Base-by-base conservation (phyloP, 2,329 filamentous ascomycete species). In the Colletotrichum tropicale region DNA sequence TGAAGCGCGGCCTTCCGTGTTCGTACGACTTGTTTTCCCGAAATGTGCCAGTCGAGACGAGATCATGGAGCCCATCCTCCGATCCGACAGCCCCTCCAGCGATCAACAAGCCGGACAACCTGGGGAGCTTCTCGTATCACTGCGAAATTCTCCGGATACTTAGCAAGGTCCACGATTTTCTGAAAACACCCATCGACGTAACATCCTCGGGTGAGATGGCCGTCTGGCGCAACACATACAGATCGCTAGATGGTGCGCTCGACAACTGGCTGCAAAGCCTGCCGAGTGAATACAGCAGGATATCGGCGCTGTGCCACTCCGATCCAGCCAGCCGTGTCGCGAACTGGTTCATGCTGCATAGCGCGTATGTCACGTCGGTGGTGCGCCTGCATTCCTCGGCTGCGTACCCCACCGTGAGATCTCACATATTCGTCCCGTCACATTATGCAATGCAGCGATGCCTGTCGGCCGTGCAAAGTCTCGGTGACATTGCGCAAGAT, bases 271-370 rank as follows among this genome's bases (percentile, higher is more conserved):
- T 87, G 18, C 84, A 86, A 66, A 85, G 83, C 48, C 78, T 87
- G 15, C 86, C 86, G 2, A 85, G 85, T 76, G 86, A 87, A 68
- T 87, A 87, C 72, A 84, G 85, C 80, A 84, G 84, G n/a, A 87
- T 87, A 28, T 87, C 85, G 9, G 85, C 86, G 3, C 80, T 87
- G 13, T 87, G 86, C 52, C 86, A 87, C 78, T 87, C 86, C 7
- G 86, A 87, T 21, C 86, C 86, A 5, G 86, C 85, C 3, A 87
- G 85, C 67, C 84, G 86, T 2, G 86, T 87, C 3, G 86, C 86
- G n/a, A 87, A 87, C 76, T 87, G 85, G 86, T 87, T 87, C 74
- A 86, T 87, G 84, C 80, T 87, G 10, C 86, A 87, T 30, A 86
- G 86, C 77, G 86, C 86, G 9, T 87, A 87, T 61, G 85, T 87